These are phyloP conservation scores for Panaeolus papilionaceus DNA, from an alignment of 768 basidiomycete species.

Conservation along the genomic window DNA sequence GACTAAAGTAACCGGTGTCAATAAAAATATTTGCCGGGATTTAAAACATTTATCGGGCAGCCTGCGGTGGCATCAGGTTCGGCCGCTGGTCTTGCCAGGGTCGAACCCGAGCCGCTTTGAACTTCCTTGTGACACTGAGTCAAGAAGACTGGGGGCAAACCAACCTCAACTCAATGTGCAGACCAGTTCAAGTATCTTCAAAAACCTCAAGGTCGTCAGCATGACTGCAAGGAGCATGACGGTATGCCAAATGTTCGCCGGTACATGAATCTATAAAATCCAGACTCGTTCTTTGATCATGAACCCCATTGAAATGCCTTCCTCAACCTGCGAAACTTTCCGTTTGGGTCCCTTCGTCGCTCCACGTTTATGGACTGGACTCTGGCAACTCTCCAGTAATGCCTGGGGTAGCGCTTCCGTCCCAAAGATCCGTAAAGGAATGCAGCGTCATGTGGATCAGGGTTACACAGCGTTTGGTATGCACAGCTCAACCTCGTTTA, in stretches of 20 bases:
- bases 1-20: constrained; percentile 20
- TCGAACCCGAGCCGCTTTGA: constrained; percentile 20
- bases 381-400: constrained; percentile 88
- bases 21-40: constrained; percentile 5
- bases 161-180: background rate
- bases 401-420: constrained; percentile 84
- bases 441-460: constrained; percentile 64
- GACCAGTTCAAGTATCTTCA: background rate
- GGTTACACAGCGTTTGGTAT: constrained; percentile 73
- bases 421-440: constrained; percentile 66
- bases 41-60: constrained; percentile 23
- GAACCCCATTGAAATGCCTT: constrained; percentile 25
- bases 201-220: background rate
- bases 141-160: background rate
- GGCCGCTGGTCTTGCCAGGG: background rate
- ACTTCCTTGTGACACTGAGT: constrained; percentile 16
- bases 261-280: constrained; percentile 26
- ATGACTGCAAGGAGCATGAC: constrained; percentile 15
- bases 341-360: constrained; percentile 60
- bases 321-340: constrained; percentile 49
- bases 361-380: constrained; percentile 76
- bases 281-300: background rate
- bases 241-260: constrained; percentile 27
- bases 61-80: constrained; percentile 18
- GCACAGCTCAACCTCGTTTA: constrained; percentile 13